Evolutionary conservation across 257 asterid genomes (phyloP).

Genomic region (Jasminum sambac): DNA sequence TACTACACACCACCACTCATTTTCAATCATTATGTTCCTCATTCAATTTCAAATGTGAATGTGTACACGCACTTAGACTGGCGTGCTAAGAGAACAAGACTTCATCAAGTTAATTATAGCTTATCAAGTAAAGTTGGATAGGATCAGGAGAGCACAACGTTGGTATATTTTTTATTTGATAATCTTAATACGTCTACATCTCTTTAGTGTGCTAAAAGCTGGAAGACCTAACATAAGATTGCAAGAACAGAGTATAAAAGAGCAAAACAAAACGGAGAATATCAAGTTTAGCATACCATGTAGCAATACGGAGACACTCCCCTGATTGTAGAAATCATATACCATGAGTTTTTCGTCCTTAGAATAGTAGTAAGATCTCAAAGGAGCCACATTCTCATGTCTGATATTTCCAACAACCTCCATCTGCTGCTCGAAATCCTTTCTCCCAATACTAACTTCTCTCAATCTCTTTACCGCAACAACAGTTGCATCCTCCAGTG

Average conservation of each 20-base stretch:
- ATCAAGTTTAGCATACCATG: constrained; percentile 38
- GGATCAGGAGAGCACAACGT: background rate
- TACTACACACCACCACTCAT: no score
- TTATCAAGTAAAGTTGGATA: background rate
- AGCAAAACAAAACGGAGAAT: background rate
- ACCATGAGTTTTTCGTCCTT: constrained; percentile 83
- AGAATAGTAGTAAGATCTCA: constrained; percentile 75
- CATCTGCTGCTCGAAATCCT: constrained; percentile 77
- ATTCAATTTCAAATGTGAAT: no score
- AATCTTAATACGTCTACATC: background rate
- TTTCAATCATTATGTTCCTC: no score
- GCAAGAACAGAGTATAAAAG: background rate
- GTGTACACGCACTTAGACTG: no score
- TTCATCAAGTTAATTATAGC: background rate
- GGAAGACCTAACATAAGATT: background rate
- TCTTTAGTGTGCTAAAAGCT: background rate
- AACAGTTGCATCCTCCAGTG: constrained; percentile 62
- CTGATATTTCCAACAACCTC: constrained; percentile 55
- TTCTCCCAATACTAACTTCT: constrained; percentile 54
- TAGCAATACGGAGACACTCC: constrained; percentile 36
- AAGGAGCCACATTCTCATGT: constrained; percentile 59
- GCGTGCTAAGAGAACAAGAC: background rate
- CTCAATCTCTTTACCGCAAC: constrained; percentile 72
- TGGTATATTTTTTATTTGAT: background rate
- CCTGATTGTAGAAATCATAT: constrained; percentile 55